Percentiles rank a stretch among this genome's conserved stretches.
Conservation (phyloP, 805 yeast species). For the Jamesozyma piceae region DNA sequence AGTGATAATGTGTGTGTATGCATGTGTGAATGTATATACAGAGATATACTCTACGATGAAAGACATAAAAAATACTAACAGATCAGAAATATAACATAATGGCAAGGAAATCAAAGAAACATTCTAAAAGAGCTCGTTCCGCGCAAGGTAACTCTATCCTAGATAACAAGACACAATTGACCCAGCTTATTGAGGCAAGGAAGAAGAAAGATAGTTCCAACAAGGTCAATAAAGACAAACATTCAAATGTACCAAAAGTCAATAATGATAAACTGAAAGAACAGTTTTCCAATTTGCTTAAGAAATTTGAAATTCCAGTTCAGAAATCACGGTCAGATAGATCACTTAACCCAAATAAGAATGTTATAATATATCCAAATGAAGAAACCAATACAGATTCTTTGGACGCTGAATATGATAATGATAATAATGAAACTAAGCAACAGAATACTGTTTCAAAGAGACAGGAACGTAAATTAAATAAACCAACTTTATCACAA, state of each 20-base stretch:
- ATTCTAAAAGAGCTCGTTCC: not conserved
- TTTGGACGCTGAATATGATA: not conserved
- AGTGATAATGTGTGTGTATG: no score
- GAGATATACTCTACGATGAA: no score
- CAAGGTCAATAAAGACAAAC: slow-evolving; percentile 12
- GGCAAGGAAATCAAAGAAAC: slow-evolving; percentile 10
- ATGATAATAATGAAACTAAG: slow-evolving; percentile 15
- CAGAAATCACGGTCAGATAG: not conserved
- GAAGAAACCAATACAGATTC: not conserved
- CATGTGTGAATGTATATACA: no score
- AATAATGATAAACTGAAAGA: slow-evolving; percentile 16
- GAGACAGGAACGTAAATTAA: slow-evolving; percentile 41
- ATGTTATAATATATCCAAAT: slow-evolving; percentile 1
- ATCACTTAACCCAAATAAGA: not conserved
- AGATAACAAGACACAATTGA: not conserved
- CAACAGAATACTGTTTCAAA: slow-evolving; percentile 19
- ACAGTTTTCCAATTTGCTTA: slow-evolving; percentile 10
- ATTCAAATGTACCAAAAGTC: slow-evolving; percentile 7
- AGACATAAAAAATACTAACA: no score
- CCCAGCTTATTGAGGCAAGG: slow-evolving; percentile 3
- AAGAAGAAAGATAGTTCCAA: slow-evolving; percentile 1
- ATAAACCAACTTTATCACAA: slow-evolving; percentile 55
- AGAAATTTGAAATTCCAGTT: slow-evolving; percentile 7
- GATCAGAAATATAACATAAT: no score
- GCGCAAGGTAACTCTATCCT: not conserved